Evolutionary conservation across 164 flowering plant genomes (phyloP).

Genomic region (Annona cherimola): DNA sequence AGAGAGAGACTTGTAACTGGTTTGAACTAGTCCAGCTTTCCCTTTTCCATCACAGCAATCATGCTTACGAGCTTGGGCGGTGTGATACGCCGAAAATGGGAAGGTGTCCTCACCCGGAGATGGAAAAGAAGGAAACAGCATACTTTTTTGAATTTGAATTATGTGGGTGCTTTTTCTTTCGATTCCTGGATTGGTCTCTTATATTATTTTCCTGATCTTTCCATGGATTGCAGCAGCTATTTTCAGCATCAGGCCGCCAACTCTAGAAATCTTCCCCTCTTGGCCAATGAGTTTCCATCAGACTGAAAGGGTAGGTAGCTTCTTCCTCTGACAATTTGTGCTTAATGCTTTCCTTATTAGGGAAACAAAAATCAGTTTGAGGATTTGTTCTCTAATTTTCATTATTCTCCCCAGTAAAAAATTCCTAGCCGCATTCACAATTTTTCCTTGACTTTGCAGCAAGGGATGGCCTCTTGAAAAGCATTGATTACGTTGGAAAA

Average conservation of each 20-base stretch:
- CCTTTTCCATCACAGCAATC: constrained; percentile 60
- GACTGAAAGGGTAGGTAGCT: constrained; percentile 6
- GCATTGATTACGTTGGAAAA: too few species aligned
- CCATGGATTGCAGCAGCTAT: constrained; percentile 4
- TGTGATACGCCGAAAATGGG: constrained; percentile 56
- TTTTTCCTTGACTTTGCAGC: too few species aligned
- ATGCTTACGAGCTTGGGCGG: constrained; percentile 53
- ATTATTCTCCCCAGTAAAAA: neutral
- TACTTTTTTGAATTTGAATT: constrained; percentile 13
- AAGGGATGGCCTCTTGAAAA: too few species aligned
- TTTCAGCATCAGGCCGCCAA: constrained; percentile 10
- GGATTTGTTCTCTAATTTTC: neutral
- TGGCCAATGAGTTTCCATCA: constrained; percentile 18
- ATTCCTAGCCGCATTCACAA: too few species aligned
- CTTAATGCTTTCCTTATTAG: neutral
- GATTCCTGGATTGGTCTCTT: constrained; percentile 32
- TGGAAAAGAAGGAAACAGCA: constrained; percentile 23
- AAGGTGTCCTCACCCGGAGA: constrained; percentile 34
- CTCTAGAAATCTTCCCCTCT: constrained; percentile 19
- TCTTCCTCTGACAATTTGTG: neutral
- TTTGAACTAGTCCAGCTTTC: constrained; percentile 46
- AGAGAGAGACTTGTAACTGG: constrained; percentile 21
- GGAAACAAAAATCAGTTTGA: neutral
- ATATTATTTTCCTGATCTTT: constrained; percentile 1
- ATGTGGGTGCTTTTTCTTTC: constrained; percentile 22